A percentile compares a stretch with the other conserved stretches of the same genome.
These are phyloP conservation scores for Diplodia sapinea DNA, from an alignment of 2,329 filamentous ascomycete species.

Conservation along the genomic window DNA sequence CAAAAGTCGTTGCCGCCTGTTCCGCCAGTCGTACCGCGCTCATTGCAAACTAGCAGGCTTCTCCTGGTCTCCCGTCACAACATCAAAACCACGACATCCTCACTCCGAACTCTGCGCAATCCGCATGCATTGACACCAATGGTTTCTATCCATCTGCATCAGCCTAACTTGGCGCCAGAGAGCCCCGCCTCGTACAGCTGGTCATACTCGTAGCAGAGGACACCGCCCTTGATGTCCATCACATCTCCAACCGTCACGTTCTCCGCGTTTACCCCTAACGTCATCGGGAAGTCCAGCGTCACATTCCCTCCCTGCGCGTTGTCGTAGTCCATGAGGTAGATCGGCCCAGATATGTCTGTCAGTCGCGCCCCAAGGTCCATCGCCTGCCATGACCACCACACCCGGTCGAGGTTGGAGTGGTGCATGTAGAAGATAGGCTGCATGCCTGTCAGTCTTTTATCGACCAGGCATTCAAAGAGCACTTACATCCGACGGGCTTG, in stretches of 20 bases:
- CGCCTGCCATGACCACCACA: constrained; percentile 60
- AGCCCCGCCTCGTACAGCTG: constrained; percentile 3
- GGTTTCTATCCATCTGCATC: background rate
- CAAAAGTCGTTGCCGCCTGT: constrained; percentile 1
- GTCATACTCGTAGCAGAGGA: constrained; percentile 31
- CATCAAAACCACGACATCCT: too few species aligned
- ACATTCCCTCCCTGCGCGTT: constrained; percentile 28
- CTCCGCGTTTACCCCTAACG: constrained; percentile 24
- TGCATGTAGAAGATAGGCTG: constrained; percentile 51
- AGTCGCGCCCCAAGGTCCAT: constrained; percentile 46
- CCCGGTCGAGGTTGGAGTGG: constrained; percentile 56
- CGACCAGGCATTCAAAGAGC: constrained; percentile 36
- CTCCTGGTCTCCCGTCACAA: too few species aligned
- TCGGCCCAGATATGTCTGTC: constrained; percentile 33
- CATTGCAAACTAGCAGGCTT: too few species aligned
- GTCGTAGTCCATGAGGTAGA: constrained; percentile 30
- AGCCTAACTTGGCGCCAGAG: background rate
- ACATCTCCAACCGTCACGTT: constrained; percentile 26
- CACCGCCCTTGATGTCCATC: constrained; percentile 31
- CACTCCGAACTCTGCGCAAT: background rate
- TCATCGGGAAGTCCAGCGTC: constrained; percentile 26
- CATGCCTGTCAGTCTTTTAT: constrained; percentile 53
- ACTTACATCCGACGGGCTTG: constrained; percentile 17
- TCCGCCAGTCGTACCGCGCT: background rate
- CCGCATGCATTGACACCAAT: too few species aligned